Evolutionary conservation across 208 protist genomes (phyloP), one percentile per base, ranked within the genome.

Genomic region (Wallacemonas sp.): DNA sequence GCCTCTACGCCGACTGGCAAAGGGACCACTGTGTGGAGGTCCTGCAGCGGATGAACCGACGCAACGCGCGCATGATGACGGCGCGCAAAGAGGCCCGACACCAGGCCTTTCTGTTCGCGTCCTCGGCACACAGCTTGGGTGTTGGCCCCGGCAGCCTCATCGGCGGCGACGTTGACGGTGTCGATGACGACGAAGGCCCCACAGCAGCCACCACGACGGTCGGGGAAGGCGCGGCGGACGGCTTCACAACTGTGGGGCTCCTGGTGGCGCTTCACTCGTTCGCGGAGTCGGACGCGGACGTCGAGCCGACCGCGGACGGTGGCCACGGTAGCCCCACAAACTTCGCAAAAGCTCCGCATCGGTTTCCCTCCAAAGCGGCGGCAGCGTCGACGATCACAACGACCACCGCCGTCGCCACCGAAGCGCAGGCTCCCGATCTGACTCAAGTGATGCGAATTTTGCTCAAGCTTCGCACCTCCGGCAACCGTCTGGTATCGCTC

Each of bases 51-150:
- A 64, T 66, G 41, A 45, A 66, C 14, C 36, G 42, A 12, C 33
- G 42, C 44, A 22, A 45, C 41, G 44, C 44, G 22, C 44, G 44
- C n/a, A 50, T 50, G 44, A 50, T 50, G 44, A 50, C 44, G 16
- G 44, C 44, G 8, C 44, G 44, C n/a, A 50, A 50, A 22, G 44
- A 50, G n/a, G 44, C 44, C 44, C 44, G 44, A 26, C n/a, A 25
- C 8, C 44, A 50, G 44, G 44, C 44, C 11, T 50, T 50, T 22
- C 44, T 50, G 11, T 50, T 50, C 1, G 44, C 44, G 11, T 50
- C 44, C 8, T 50, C 44, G 8, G 44, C 44, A 22, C 44, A 50
- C 44, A 50, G 7, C 11, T 16, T 50, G 44, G 44, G 44, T 22
- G 12, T 16, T 25, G 44, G 44, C 44, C 11, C n/a, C 11, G 44